Conservation (phyloP, 1,284 basidiomycete genomes). For the Termitomyces sp. region DNA sequence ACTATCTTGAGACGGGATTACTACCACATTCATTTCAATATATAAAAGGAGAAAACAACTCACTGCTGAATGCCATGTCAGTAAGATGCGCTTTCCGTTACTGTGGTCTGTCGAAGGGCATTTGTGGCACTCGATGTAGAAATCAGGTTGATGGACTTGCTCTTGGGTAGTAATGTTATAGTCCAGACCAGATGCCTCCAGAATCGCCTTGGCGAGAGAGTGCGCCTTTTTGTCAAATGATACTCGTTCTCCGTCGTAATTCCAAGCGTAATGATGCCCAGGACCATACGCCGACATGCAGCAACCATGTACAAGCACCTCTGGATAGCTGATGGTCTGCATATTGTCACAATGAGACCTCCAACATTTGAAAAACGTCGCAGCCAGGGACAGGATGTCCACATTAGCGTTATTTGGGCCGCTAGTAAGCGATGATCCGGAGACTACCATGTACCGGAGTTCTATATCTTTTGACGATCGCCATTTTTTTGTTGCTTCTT, state of each 20-base stretch:
- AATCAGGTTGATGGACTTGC: neutral
- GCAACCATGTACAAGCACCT: neutral
- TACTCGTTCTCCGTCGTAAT: neutral
- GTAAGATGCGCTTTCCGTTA: neutral
- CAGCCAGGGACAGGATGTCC: neutral
- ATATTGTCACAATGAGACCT: neutral
- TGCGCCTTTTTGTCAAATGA: neutral
- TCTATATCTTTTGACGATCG: neutral
- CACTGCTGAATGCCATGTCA: neutral
- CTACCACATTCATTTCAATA: neutral
- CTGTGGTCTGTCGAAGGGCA: neutral
- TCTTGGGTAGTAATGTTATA: neutral
- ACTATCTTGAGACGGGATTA: neutral
- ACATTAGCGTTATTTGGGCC: neutral
- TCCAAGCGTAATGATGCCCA: neutral
- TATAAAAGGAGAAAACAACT: neutral
- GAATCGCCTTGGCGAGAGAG: neutral
- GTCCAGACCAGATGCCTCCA: neutral
- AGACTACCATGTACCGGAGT: neutral
- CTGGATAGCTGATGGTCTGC: neutral
- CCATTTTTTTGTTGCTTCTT: neutral
- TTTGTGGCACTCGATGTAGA: neutral
- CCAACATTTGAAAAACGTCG: neutral
- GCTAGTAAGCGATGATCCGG: neutral
- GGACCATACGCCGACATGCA: neutral